Evolutionary conservation across 257 asterid genomes (phyloP).

Genomic region (Verbascum thapsus): DNA sequence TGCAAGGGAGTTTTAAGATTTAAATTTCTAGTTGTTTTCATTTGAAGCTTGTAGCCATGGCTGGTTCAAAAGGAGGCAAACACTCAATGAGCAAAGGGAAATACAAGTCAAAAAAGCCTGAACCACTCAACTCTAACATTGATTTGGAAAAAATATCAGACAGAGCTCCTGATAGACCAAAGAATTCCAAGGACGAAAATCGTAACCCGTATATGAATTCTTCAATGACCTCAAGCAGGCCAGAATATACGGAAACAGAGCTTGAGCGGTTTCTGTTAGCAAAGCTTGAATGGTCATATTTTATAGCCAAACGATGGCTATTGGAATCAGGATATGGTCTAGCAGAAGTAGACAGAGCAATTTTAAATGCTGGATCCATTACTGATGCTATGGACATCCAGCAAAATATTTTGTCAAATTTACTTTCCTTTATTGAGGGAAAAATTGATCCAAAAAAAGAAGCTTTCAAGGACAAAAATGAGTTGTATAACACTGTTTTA

Average conservation of each 20-base stretch:
- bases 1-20: background rate
- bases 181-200: slow-evolving; percentile 15
- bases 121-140: background rate
- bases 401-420: slow-evolving; percentile 20
- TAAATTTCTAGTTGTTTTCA: slow-evolving; percentile 13
- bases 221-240: background rate
- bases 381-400: slow-evolving; percentile 9
- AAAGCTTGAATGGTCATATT: slow-evolving; percentile 23
- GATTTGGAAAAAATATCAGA: slow-evolving; percentile 1
- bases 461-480: slow-evolving; percentile 20
- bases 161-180: background rate
- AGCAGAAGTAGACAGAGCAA: slow-evolving; percentile 24
- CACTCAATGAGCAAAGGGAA: slow-evolving; percentile 33
- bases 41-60: slow-evolving; percentile 31
- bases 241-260: slow-evolving; percentile 10
- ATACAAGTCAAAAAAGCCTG: slow-evolving; percentile 21
- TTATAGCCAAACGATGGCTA: slow-evolving; percentile 24
- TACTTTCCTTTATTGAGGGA: slow-evolving; percentile 19
- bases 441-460: background rate
- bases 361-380: slow-evolving; percentile 14
- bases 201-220: background rate
- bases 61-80: slow-evolving; percentile 32
- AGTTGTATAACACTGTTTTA: slow-evolving; percentile 11
- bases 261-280: slow-evolving; percentile 19
- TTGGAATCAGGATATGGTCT: slow-evolving; percentile 21